These are phyloP conservation scores for Cystobasidium sp. DNA, from an alignment of 1,284 basidiomycete species.

Conservation along the genomic window DNA sequence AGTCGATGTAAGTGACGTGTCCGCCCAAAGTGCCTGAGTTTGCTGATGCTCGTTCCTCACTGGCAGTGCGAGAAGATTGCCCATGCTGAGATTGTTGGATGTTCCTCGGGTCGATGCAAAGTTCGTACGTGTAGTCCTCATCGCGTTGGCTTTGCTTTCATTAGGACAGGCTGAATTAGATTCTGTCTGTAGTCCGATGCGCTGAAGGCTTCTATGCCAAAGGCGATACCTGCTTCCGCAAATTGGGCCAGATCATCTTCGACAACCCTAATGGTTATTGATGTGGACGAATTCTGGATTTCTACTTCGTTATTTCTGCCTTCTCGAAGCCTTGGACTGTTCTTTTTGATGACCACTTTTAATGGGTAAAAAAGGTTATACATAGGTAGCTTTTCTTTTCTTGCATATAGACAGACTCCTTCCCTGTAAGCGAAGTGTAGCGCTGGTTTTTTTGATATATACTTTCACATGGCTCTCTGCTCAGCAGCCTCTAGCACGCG, in stretches of 20 bases:
- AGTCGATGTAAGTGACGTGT: background rate
- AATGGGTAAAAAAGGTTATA: background rate
- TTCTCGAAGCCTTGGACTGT: too few species aligned
- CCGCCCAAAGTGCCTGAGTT: background rate
- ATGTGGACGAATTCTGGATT: too few species aligned
- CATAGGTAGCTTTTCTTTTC: background rate
- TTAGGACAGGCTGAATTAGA: background rate
- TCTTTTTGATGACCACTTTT: background rate
- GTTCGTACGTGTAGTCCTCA: background rate
- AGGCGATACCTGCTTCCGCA: slow-evolving; percentile 2
- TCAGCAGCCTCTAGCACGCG: slow-evolving; percentile 34
- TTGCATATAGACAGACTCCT: background rate
- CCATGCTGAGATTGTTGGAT: slow-evolving; percentile 8
- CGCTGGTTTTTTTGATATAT: background rate
- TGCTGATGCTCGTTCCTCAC: background rate
- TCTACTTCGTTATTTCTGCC: too few species aligned
- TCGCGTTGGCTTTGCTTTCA: background rate
- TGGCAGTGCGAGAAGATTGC: slow-evolving; percentile 1
- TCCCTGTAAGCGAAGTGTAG: background rate
- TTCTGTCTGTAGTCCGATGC: background rate
- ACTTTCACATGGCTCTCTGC: slow-evolving; percentile 16
- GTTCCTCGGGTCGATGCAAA: background rate
- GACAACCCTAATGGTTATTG: background rate
- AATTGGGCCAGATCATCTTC: slow-evolving; percentile 1
- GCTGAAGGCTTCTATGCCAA: background rate